Conservation (phyloP, 2,329 filamentous ascomycete genomes). For the Fusarium xylarioides region DNA sequence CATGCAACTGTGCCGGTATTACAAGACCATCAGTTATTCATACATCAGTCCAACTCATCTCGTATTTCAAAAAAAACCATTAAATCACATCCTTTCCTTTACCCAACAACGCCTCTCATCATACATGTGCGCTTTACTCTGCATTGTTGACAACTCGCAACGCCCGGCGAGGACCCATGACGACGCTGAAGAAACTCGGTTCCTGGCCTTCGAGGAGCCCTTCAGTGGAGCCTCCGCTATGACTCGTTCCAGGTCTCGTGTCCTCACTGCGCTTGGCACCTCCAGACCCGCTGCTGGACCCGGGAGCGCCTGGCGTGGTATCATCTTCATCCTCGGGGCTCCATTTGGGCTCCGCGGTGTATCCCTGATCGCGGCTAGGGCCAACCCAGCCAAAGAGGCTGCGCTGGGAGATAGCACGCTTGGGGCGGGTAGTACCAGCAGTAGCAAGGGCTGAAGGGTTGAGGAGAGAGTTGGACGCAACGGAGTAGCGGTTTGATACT, state of each 20-base stretch:
- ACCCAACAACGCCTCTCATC: neutral
- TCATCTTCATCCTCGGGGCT: slow-evolving; percentile 38
- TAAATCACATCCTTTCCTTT: neutral
- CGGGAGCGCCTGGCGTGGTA: slow-evolving; percentile 32
- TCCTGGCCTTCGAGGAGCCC: slow-evolving; percentile 66
- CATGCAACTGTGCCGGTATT: slow-evolving; percentile 21
- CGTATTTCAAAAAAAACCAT: neutral
- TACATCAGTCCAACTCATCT: slow-evolving; percentile 6
- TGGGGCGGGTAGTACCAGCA: neutral
- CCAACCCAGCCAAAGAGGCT: slow-evolving; percentile 48
- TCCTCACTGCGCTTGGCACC: slow-evolving; percentile 40
- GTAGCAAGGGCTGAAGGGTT: slow-evolving; percentile 24
- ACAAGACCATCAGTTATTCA: neutral
- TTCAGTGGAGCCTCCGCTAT: slow-evolving; percentile 56
- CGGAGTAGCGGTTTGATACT: slow-evolving; percentile 66
- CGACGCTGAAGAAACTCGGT: slow-evolving; percentile 75
- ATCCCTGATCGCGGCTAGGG: slow-evolving; percentile 35
- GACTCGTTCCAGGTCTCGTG: slow-evolving; percentile 39
- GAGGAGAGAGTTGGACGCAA: slow-evolving; percentile 53
- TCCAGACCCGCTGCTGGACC: slow-evolving; percentile 37
- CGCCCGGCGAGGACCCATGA: slow-evolving; percentile 74
- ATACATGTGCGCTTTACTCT: slow-evolving; percentile 38
- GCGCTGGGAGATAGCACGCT: slow-evolving; percentile 29
- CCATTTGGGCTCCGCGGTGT: slow-evolving; percentile 45
- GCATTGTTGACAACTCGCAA: slow-evolving; percentile 72